These are phyloP conservation scores for Lojkania enalia DNA, from an alignment of 2,329 filamentous ascomycete genomes.

Conservation along the genomic window DNA sequence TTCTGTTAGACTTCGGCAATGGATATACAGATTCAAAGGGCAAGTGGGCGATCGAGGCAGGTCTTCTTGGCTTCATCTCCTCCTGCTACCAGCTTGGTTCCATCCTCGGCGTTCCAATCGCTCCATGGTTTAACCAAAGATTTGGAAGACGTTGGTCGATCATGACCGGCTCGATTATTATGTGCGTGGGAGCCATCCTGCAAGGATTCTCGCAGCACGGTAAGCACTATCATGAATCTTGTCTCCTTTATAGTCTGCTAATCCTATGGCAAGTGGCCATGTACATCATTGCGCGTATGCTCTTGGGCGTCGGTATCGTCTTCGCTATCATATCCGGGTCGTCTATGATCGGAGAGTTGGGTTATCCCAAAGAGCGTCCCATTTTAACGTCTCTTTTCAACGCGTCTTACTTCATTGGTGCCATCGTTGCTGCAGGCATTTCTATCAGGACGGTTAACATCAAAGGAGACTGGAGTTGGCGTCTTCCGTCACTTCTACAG, in stretches of 20 bases:
- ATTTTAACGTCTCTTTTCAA: constrained; percentile 65
- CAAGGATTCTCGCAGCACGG: constrained; percentile 54
- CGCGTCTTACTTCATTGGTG: constrained; percentile 60
- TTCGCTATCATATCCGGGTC: constrained; percentile 63
- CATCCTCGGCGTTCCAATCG: constrained; percentile 38
- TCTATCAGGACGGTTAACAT: constrained; percentile 55
- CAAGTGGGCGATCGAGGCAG: constrained; percentile 27
- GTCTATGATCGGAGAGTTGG: constrained; percentile 62
- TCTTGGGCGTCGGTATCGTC: constrained; percentile 65
- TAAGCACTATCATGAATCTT: constrained; percentile 22
- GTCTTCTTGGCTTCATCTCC: constrained; percentile 39
- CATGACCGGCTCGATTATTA: constrained; percentile 61
- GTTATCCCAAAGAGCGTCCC: constrained; percentile 63
- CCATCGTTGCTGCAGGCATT: constrained; percentile 54
- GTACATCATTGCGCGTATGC: constrained; percentile 63
- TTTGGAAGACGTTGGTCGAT: constrained; percentile 61
- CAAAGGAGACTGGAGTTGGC: constrained; percentile 51
- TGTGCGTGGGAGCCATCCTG: constrained; percentile 62
- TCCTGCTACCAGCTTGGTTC: constrained; percentile 43
- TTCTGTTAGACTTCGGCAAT: constrained; percentile 31
- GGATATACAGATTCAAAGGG: constrained; percentile 24
- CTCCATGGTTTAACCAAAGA: constrained; percentile 36
- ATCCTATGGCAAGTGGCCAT: constrained; percentile 49
- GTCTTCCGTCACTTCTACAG: constrained; percentile 55
- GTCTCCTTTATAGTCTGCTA: constrained; percentile 1